Conservation (phyloP, 805 yeast species). For the Cyberlindnera japonica region DNA sequence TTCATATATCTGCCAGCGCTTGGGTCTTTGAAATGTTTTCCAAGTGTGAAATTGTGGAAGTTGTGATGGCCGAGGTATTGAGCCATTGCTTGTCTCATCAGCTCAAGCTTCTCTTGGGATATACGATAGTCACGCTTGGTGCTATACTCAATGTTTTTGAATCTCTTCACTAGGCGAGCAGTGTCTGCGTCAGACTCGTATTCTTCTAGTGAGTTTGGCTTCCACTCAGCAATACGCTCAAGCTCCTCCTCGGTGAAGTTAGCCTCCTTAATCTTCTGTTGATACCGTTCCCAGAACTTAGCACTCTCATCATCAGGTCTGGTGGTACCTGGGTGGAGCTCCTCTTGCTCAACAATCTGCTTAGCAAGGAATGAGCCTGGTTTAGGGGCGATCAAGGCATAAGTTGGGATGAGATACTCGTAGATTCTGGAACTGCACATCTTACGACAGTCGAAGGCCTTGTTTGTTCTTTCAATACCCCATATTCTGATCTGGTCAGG, state of each 20-base stretch:
- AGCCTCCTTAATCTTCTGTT: slow-evolving; percentile 34
- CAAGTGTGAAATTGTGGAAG: slow-evolving; percentile 84
- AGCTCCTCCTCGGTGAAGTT: slow-evolving; percentile 28
- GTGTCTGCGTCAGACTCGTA: slow-evolving; percentile 36
- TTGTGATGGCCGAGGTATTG: slow-evolving; percentile 85
- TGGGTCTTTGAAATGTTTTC: slow-evolving; percentile 79
- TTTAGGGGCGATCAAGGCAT: slow-evolving; percentile 86
- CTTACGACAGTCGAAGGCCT: slow-evolving; percentile 90
- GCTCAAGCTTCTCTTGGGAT: slow-evolving; percentile 53
- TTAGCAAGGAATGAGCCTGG: slow-evolving; percentile 65
- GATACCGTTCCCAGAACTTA: slow-evolving; percentile 65
- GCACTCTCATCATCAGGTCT: slow-evolving; percentile 65
- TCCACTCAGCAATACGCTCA: slow-evolving; percentile 26
- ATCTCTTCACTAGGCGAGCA: slow-evolving; percentile 41
- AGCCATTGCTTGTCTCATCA: slow-evolving; percentile 65
- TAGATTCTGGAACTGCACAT: slow-evolving; percentile 95
- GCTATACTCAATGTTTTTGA: slow-evolving; percentile 60
- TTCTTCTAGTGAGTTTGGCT: slow-evolving; percentile 36
- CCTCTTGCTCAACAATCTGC: slow-evolving; percentile 50
- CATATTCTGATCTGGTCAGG: slow-evolving; percentile 90
- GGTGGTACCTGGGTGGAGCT: slow-evolving; percentile 53
- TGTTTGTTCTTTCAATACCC: slow-evolving; percentile 88
- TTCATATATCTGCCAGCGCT: slow-evolving; percentile 84
- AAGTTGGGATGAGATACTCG: slow-evolving; percentile 91
- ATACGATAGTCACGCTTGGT: slow-evolving; percentile 70